phyloP scores from a whole-genome alignment of 1,284 basidiomycete genomes.

The Ceratobasidium sp. region DNA sequence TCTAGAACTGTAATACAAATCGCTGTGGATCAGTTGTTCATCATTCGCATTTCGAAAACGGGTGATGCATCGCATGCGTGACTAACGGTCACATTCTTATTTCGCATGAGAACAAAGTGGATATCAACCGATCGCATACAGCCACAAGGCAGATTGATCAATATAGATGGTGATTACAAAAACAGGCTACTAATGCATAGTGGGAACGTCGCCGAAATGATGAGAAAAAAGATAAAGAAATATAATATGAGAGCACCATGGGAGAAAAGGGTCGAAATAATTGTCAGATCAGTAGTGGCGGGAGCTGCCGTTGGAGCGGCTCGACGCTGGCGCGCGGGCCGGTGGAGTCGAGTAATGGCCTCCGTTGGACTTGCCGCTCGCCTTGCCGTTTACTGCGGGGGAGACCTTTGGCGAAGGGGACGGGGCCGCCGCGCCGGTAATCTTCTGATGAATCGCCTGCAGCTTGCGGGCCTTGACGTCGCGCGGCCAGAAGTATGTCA shows the following conservation, averaged over 20 bases:
- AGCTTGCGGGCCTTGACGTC: constrained; percentile 92
- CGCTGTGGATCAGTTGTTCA: constrained; percentile 9
- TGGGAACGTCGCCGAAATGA: constrained; percentile 39
- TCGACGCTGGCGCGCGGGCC: constrained; percentile 29
- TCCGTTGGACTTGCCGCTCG: constrained; percentile 32
- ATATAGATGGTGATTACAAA: constrained; percentile 37
- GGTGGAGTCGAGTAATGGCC: constrained; percentile 36
- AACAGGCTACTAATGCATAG: constrained; percentile 40
- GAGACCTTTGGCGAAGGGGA: constrained; percentile 36
- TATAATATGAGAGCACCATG: constrained; percentile 35
- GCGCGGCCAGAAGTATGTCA: constrained; percentile 97
- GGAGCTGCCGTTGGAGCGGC: constrained; percentile 30
- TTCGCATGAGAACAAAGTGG: too few relatives aligned
- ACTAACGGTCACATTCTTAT: too few relatives aligned
- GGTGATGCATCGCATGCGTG: constrained; percentile 1
- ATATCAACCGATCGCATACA: constrained; percentile 40
- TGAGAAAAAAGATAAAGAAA: constrained; percentile 36
- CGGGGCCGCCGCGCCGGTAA: constrained; percentile 64
- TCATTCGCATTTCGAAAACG: too few relatives aligned
- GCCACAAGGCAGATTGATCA: constrained; percentile 22
- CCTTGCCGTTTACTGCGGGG: constrained; percentile 31
- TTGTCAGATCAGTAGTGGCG: constrained; percentile 30
- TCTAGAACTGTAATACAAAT: constrained; percentile 31
- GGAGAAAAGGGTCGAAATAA: background rate
- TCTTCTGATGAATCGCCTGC: constrained; percentile 92